Base-by-base conservation (phyloP, 371 early-diverging fungal genomes). In the Lichtheimia corymbifera region DNA sequence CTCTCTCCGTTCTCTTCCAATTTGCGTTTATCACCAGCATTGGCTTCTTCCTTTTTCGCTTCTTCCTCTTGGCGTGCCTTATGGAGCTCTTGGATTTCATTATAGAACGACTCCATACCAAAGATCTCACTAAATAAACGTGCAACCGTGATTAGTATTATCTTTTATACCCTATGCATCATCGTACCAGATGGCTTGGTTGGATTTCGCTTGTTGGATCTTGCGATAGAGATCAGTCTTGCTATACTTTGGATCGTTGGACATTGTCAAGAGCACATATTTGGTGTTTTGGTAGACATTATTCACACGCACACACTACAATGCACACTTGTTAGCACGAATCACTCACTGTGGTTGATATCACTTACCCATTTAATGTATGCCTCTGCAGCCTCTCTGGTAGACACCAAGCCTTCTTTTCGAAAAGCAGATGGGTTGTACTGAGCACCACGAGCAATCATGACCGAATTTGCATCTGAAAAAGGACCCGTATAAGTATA, bases 391-490 rank as follows among this genome's bases (percentile, higher is more conserved):
- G 86, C 82, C 13, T 88, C 83, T 14, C 71, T 63, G 24, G 71
- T 64, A 0, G 88, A 74, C 17, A 88, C 55, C 4, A 63, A 66
- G 3, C 92, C 90, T 53, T 86, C 88, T 40, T 80, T 71, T 27
- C 89, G 72, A 70, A 97, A 97, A 0, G 92, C 82, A 45, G 95
- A 94, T 6, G 91, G 88, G 68, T 96, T 95, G 5, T 72, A 73
- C 58, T 88, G 83, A 13, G 96, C 94, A 0, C 89, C 95, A 24
- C 97, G 83, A 2, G 97, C 97, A 63, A 94, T 74, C 97, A 97
- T 96, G 40, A 91, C 88, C 24, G 93, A 88, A 47, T 80, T 76
- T 1, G 78, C 81, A 41, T 68, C 85, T 83, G 66, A 27, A 58
- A 54, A 4, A 43, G 41, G 41, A 13, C 47, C 24, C 20, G 6